phyloP scores from a whole-genome alignment of 139 green algal genomes.

The Chlamydomonas applanata region DNA sequence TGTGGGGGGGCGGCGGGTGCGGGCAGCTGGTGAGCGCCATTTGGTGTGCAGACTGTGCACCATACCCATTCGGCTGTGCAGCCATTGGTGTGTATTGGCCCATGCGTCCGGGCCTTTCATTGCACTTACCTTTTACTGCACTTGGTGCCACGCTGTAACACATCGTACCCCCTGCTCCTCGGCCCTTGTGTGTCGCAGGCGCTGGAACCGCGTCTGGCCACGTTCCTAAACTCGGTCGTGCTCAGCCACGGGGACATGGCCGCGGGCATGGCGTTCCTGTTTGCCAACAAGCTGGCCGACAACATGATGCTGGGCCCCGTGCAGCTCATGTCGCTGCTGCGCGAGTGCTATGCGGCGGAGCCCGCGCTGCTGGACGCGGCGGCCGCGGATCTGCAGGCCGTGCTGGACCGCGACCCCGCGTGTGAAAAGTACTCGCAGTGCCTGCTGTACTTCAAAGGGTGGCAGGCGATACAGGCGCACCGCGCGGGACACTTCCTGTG shows the following conservation, averaged over 20 bases:
- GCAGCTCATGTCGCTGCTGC: slow-evolving; percentile 38
- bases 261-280: slow-evolving; percentile 81
- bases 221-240: slow-evolving; percentile 86
- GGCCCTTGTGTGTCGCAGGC: slow-evolving; percentile 26
- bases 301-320: slow-evolving; percentile 78
- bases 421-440: slow-evolving; percentile 83
- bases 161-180: background rate
- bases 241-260: slow-evolving; percentile 82
- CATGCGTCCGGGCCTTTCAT: no score
- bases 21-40: no score
- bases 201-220: slow-evolving; percentile 82
- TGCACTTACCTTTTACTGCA: no score
- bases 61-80: no score
- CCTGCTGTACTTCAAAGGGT: slow-evolving; percentile 95
- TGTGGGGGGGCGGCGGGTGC: no score
- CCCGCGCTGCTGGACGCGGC: slow-evolving; percentile 58
- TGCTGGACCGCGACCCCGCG: slow-evolving; percentile 59
- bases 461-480: slow-evolving; percentile 88
- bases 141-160: no score
- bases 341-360: slow-evolving; percentile 39
- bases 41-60: no score
- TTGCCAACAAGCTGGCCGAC: slow-evolving; percentile 93
- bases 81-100: no score
- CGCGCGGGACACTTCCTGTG: slow-evolving; percentile 83
- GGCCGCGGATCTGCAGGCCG: slow-evolving; percentile 79